phyloP scores from a whole-genome alignment of 495 filamentous ascomycete species.

The Neurospora hispaniola region DNA sequence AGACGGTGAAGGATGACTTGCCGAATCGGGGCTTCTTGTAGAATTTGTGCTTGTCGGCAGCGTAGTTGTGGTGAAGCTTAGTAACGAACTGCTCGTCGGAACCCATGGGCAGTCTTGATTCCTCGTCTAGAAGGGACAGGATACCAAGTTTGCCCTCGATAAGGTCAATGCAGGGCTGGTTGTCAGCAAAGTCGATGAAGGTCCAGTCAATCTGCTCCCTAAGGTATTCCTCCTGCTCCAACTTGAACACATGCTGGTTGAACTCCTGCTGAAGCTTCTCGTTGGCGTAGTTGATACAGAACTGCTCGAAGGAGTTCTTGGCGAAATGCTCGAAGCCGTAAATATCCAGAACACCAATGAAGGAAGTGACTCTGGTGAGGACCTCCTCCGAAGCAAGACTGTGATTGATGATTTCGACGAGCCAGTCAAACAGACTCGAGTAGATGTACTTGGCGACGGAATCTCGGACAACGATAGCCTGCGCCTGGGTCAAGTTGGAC shows the following conservation, averaged over 20 bases:
- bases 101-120: constrained; percentile 92
- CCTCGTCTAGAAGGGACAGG: constrained; percentile 86
- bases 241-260: constrained; percentile 99
- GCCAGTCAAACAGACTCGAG: constrained; percentile 96
- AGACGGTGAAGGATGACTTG: constrained; percentile 95
- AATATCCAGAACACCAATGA: constrained; percentile 98
- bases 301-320: constrained; percentile 99
- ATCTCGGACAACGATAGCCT: constrained; percentile 89
- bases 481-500: constrained; percentile 87
- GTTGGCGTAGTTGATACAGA: constrained; percentile 99
- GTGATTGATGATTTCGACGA: constrained; percentile 88
- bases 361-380: constrained; percentile 69
- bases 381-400: constrained; percentile 87
- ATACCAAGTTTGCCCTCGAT: constrained; percentile 97
- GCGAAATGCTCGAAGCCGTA: constrained; percentile 99
- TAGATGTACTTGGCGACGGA: constrained; percentile 99
- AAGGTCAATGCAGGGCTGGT: constrained; percentile 98
- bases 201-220: constrained; percentile 98
- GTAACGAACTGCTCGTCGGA: constrained; percentile 96
- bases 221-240: constrained; percentile 98
- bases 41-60: constrained; percentile 83
- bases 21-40: constrained; percentile 98
- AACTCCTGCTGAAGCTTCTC: constrained; percentile 99
- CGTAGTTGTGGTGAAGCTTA: constrained; percentile 93
- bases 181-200: constrained; percentile 99